A percentile compares a stretch with the other conserved stretches of the same genome.
phyloP scores from a whole-genome alignment of 2,329 filamentous ascomycete species.

The Dryadomyces quercus-mongolicae region DNA sequence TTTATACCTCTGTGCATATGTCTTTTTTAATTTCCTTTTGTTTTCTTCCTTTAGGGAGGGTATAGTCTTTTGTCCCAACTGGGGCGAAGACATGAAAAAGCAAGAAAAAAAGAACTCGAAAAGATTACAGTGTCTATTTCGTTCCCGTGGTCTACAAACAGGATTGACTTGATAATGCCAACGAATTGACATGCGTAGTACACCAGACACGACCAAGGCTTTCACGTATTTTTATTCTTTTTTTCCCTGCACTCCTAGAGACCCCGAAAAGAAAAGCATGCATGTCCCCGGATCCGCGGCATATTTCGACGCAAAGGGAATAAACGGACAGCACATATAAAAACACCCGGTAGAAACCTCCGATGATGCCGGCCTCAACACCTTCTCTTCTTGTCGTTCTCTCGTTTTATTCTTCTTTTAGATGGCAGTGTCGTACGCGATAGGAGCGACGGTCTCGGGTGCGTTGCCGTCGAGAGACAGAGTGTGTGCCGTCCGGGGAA shows the following conservation, averaged over 20 bases:
- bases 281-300: conserved; percentile 3
- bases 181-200: not conserved
- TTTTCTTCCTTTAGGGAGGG: not conserved
- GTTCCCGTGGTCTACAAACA: not conserved
- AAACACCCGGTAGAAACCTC: conserved; percentile 3
- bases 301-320: conserved; percentile 2
- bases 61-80: not conserved
- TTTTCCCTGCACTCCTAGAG: conserved; percentile 2
- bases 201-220: not conserved
- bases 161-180: not conserved
- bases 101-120: not conserved
- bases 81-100: not conserved
- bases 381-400: not conserved
- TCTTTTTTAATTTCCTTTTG: not conserved
- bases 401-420: conserved; percentile 32
- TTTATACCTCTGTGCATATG: conserved; percentile 1
- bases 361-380: not conserved
- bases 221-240: conserved; percentile 5
- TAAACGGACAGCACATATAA: conserved; percentile 1
- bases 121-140: no score
- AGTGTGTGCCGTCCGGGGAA: conserved; percentile 69
- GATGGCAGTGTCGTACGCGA: conserved; percentile 97
- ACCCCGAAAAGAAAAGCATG: conserved; percentile 3
- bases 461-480: conserved; percentile 18
- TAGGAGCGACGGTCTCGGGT: conserved; percentile 13